Evolutionary conservation across 257 asterid species (phyloP).

Genomic region (Gardenia jasminoides): DNA sequence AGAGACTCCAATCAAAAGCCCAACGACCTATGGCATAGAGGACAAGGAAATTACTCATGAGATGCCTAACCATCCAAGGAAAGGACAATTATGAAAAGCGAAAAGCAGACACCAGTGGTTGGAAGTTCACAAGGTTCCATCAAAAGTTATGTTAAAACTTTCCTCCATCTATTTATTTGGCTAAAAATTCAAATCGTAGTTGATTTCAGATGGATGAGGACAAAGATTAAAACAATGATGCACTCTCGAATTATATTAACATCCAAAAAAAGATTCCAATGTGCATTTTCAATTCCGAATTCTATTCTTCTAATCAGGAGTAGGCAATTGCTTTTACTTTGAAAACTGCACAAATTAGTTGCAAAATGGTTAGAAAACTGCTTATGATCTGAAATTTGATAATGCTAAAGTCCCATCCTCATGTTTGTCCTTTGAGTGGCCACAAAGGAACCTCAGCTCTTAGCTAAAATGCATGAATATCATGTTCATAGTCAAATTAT

Average conservation of each 20-base stretch:
- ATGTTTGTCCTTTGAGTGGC: not conserved
- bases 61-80: not conserved
- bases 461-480: not conserved
- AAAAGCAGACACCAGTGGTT: not conserved
- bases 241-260: not conserved
- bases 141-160: not conserved
- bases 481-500: not conserved
- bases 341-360: not conserved
- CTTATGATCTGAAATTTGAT: not conserved
- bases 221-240: not conserved
- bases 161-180: not conserved
- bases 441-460: not conserved
- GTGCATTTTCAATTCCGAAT: not conserved
- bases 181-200: not conserved
- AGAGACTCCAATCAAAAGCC: constrained; percentile 29
- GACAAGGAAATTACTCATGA: not conserved
- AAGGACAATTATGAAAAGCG: not conserved
- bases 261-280: not conserved
- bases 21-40: not conserved
- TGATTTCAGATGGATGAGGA: not conserved
- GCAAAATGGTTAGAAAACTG: not conserved
- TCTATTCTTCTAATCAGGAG: not conserved
- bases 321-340: not conserved
- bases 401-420: not conserved
- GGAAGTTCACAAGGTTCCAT: not conserved